phyloP scores from a whole-genome alignment of 2,329 filamentous ascomycete species.

The Fusarium sp. region DNA sequence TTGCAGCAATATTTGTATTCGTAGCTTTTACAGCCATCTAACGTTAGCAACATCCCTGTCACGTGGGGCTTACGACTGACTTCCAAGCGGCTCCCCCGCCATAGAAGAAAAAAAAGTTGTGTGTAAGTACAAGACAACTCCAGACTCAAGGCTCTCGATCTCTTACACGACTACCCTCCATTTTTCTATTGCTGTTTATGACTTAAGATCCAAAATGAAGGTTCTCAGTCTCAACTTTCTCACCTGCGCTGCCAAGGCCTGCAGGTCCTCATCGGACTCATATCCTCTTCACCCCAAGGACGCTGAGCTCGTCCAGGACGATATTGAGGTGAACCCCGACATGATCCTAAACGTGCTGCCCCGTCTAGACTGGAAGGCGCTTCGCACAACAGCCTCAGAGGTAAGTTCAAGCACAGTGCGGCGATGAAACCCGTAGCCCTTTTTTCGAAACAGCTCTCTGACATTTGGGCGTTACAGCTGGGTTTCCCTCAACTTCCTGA shows the following conservation, averaged over 20 bases:
- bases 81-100: conserved; percentile 37
- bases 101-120: conserved; percentile 50
- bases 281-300: conserved; percentile 95
- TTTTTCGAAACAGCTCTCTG: conserved; percentile 20
- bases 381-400: conserved; percentile 81
- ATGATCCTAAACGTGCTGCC: conserved; percentile 89
- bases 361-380: conserved; percentile 87
- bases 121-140: conserved; percentile 46
- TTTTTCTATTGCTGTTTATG: not conserved
- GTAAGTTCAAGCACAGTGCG: conserved; percentile 59
- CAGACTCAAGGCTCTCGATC: conserved; percentile 9
- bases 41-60: conserved; percentile 45
- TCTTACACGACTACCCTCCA: not conserved
- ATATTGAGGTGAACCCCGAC: conserved; percentile 82
- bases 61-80: conserved; percentile 47
- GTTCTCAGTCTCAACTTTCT: conserved; percentile 96
- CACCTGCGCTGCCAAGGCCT: conserved; percentile 94
- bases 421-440: conserved; percentile 1
- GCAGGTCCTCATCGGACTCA: conserved; percentile 82
- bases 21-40: conserved; percentile 4
- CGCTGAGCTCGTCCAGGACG: conserved; percentile 89
- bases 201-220: conserved; percentile 74
- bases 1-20: not conserved
- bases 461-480: conserved; percentile 64
- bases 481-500: conserved; percentile 81